Percentiles rank a stretch among this genome's conserved stretches.
These are phyloP conservation scores for Mesostigma viride DNA, from an alignment of 139 green algal genomes.

Conservation along the genomic window DNA sequence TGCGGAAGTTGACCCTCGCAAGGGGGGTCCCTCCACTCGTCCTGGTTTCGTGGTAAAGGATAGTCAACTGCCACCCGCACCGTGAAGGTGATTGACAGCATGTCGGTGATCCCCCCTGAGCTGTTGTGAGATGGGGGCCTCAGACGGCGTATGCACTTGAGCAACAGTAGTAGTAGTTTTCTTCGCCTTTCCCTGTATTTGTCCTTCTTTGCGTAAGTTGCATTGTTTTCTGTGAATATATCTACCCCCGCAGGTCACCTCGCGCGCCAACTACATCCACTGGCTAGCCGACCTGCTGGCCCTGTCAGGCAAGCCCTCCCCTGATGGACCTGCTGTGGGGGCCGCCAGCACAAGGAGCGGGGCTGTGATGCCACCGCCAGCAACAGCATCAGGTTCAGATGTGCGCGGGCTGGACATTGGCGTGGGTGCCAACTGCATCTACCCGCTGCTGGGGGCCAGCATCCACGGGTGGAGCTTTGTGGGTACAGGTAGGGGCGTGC, in stretches of 20 bases:
- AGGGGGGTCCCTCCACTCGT: too few relatives aligned
- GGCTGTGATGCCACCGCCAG: neutral
- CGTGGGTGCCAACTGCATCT: conserved; percentile 87
- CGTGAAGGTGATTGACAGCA: too few relatives aligned
- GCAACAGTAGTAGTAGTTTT: too few relatives aligned
- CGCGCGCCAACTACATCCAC: conserved; percentile 80
- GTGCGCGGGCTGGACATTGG: conserved; percentile 73
- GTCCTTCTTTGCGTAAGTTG: too few relatives aligned
- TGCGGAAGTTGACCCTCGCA: too few relatives aligned
- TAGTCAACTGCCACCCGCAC: too few relatives aligned
- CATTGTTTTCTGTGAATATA: neutral
- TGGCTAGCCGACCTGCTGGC: conserved; percentile 79
- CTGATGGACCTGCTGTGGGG: neutral
- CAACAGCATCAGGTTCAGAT: neutral
- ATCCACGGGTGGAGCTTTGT: conserved; percentile 73
- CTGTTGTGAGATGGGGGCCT: too few relatives aligned
- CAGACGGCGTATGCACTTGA: too few relatives aligned
- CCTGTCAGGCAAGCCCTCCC: conserved; percentile 40
- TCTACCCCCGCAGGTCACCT: conserved; percentile 51
- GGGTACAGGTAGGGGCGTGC: conserved; percentile 36
- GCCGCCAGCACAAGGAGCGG: neutral
- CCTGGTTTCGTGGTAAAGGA: too few relatives aligned
- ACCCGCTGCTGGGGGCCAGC: conserved; percentile 75
- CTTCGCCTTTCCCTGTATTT: too few relatives aligned
- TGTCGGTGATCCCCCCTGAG: too few relatives aligned